Base-by-base conservation (phyloP, 2,329 filamentous ascomycete genomes). In the Alternaria arbusti region DNA sequence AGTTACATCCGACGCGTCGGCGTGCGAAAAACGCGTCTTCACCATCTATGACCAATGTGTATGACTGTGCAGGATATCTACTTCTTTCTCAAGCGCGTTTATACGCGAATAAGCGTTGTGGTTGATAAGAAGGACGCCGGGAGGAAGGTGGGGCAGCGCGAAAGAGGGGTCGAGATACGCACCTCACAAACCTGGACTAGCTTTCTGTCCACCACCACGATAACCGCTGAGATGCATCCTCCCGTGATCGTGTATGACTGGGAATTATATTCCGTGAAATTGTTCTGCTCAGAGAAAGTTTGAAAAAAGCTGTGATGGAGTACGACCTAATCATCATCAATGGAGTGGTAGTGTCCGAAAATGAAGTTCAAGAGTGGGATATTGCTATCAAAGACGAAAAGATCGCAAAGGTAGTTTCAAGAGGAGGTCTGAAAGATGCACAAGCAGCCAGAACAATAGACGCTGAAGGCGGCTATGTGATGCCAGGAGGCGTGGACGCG, bases 381-480 rank as follows among this genome's bases (percentile, higher is more conserved):
- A 77, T 84, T 49, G 82, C 76, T n/a, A 73, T 83, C 56, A 82
- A 81, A 63, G 74, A 78, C 69, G 81, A 79, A 15, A 82, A 80
- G 69, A 80, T 84, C 54, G 74, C 72, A 13, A 73, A 73, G 20
- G 59, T 82, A 11, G 74, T 74, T 13, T 62, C 72, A 17, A 76
- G 74, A 66, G 80, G 79, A 10, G 59, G 58, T 6, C 66, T 83
- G 12, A 64, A 67, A 17, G 65, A 73, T 64, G 71, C 64, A 6
- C 71, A 69, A 43, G 73, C 78, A 5, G 66, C 64, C 23, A 79
- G 69, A 54, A 77, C 62, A 5, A 84, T 83, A 61, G 72, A 84
- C 76, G 82, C 81, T 13, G 70, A 82, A 67, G 82, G 81, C 7
- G 82, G 78, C n/a, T 83, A 82, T 73, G 81, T 84, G 7, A 84